Percentiles rank a stretch among this genome's conserved stretches.
phyloP scores from a whole-genome alignment of 2,329 filamentous ascomycete genomes.

The Ascochyta fabae region DNA sequence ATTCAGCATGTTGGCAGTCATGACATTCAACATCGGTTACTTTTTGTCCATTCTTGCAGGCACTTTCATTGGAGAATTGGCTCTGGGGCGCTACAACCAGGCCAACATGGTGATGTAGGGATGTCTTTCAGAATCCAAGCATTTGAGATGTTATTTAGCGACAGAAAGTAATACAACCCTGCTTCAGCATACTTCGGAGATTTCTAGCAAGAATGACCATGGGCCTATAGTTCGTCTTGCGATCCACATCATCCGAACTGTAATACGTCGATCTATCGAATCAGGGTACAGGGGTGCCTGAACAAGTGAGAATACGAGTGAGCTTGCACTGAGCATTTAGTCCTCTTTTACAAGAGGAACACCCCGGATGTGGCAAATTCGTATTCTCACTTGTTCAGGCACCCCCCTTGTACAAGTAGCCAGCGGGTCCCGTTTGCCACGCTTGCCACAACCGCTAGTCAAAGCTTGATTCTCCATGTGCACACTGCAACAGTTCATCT shows the following conservation, averaged over 20 bases:
- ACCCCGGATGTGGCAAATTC: no score
- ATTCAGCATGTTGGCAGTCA: constrained; percentile 85
- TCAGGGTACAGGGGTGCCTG: neutral
- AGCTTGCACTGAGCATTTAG: no score
- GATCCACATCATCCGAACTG: neutral
- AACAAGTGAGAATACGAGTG: no score
- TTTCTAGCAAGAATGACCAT: neutral
- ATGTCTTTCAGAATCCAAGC: neutral
- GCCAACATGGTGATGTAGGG: constrained; percentile 39
- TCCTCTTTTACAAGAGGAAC: no score
- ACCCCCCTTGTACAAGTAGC: neutral
- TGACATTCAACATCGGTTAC: constrained; percentile 88
- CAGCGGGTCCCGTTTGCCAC: neutral
- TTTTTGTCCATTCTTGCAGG: constrained; percentile 80
- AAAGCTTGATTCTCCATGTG: constrained; percentile 26
- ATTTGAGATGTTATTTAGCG: neutral
- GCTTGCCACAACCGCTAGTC: constrained; percentile 27
- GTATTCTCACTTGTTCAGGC: no score
- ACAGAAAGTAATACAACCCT: neutral
- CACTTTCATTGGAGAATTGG: constrained; percentile 84
- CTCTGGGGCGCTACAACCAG: constrained; percentile 71
- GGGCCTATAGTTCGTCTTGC: constrained; percentile 4
- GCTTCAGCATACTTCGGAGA: neutral
- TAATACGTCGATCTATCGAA: neutral
- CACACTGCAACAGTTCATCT: neutral